Base-by-base conservation (phyloP, 257 asterid genomes). In the Scutellaria barbata region DNA sequence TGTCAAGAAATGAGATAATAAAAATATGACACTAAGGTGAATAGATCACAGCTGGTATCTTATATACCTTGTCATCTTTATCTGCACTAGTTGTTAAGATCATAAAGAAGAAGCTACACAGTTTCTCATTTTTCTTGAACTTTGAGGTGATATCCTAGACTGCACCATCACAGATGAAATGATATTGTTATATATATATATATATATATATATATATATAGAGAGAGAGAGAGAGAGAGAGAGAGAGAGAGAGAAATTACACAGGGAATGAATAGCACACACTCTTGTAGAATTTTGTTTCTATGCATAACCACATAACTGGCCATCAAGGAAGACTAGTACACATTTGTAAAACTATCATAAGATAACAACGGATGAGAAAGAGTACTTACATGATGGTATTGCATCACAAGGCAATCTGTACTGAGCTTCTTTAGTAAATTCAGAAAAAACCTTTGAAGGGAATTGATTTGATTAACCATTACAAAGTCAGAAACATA, bases 71-170 rank as follows among this genome's bases (percentile, higher is more conserved):
- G 52, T 83, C 62, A 66, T 89, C 76, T 54, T 70, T 79, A 74
- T 85, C 92, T 41, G 77, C 71, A 74, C 92, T 81, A 25, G 91
- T 87, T 50, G 97, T 89, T 70, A 91, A 48, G 66, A 89, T 81
- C 87, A 82, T 75, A 73, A 89, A 91, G 82, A 89, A 91, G 82
- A 91, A 91, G 77, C 83, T 80, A 35, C 81, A 81, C 5, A 91
- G 70, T 52, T 81, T 81, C 63, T 76, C 20, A 68, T 65, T 82
- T 63, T 57, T 76, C 54, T 72, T 76, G 63, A 87, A 76, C 69
- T 68, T 91, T 80, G 87, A 8, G 96, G 96, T 61, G 97, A 91
- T 76, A 89, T 72, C n/a, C 97, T 95, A 72, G 66, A 87, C 97
- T 85, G 85, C 76, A 30, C 35, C 35, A 68, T 51, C 63, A 82